phyloP scores from a whole-genome alignment of 352 stramenopile genomes.

The Phytophthora pinifolia region DNA sequence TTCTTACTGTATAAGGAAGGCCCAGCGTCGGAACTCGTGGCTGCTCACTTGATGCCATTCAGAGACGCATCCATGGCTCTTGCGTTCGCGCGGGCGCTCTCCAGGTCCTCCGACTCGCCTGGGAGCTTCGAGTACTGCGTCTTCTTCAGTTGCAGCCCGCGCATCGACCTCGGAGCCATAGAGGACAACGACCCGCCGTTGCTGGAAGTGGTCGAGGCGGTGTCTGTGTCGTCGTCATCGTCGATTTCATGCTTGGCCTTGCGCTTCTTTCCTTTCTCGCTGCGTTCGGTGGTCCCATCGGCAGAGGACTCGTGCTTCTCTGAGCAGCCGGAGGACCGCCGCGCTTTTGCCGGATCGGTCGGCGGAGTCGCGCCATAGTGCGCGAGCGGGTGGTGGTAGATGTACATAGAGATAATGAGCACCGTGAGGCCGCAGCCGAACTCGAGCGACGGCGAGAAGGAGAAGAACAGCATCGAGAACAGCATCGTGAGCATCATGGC shows the following conservation, averaged over 20 bases:
- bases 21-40: too few relatives aligned
- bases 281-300: too few relatives aligned
- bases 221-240: constrained; percentile 18
- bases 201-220: constrained; percentile 17
- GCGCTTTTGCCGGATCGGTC: constrained; percentile 9
- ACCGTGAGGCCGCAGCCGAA: constrained; percentile 81
- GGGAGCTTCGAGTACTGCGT: constrained; percentile 63
- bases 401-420: constrained; percentile 86
- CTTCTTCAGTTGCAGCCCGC: constrained; percentile 47
- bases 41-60: constrained; percentile 13
- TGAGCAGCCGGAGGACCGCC: constrained; percentile 22
- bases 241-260: constrained; percentile 18
- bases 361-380: constrained; percentile 9
- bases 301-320: too few relatives aligned
- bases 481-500: constrained; percentile 91
- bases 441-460: constrained; percentile 80
- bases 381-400: constrained; percentile 73
- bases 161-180: constrained; percentile 20
- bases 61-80: constrained; percentile 19
- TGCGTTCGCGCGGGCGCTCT: constrained; percentile 29
- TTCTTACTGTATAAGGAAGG: constrained; percentile 21
- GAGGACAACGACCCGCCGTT: constrained; percentile 19
- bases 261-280: constrained; percentile 18
- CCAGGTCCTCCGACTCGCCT: constrained; percentile 25
- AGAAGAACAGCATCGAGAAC: constrained; percentile 87